phyloP scores from a whole-genome alignment of 1,284 basidiomycete genomes.

The Irpex sp. region DNA sequence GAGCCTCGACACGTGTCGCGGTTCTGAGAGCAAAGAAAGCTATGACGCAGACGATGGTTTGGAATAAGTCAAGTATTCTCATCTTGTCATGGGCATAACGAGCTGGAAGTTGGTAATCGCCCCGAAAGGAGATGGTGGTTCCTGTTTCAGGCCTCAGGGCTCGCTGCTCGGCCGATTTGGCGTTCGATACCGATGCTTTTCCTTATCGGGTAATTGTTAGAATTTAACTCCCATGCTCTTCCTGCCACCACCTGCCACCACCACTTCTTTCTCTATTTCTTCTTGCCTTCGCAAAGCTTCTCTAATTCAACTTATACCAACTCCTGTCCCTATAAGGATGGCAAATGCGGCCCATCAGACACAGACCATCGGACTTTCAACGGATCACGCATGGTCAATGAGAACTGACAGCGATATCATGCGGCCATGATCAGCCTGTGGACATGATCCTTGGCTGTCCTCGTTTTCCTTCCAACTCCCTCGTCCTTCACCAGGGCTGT shows the following conservation, averaged over 20 bases:
- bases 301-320: no score
- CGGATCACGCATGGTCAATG: not conserved
- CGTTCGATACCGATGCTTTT: not conserved
- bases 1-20: not conserved
- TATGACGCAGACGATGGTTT: not conserved
- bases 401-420: not conserved
- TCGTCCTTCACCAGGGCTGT: not conserved
- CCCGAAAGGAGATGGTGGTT: not conserved
- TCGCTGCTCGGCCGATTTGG: no score
- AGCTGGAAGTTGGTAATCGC: not conserved
- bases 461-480: not conserved
- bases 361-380: not conserved
- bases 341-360: not conserved
- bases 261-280: no score
- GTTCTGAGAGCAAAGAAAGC: not conserved
- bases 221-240: not conserved
- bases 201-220: not conserved
- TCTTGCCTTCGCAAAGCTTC: no score
- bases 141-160: not conserved
- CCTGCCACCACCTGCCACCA: no score
- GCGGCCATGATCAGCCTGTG: not conserved
- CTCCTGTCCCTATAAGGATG: no score
- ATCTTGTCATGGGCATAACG: no score
- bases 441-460: not conserved
- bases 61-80: no score